These are phyloP conservation scores for Wickerhamomyces ciferrii DNA, from an alignment of 805 yeast genomes.

Conservation along the genomic window DNA sequence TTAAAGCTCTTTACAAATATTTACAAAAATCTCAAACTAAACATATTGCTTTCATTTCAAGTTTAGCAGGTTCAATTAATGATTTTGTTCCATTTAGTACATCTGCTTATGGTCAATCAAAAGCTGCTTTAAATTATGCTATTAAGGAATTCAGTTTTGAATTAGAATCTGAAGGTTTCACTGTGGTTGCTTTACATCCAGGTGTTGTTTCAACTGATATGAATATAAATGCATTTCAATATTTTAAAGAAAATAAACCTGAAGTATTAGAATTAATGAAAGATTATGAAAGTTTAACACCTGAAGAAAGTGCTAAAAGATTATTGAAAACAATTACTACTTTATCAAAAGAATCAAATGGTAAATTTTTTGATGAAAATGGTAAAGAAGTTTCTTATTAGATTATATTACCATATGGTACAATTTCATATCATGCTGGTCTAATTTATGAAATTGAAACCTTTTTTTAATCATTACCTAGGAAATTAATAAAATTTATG, in stretches of 20 bases:
- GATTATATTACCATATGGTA: no score
- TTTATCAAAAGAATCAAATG: constrained; percentile 17
- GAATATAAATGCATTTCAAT: constrained; percentile 8
- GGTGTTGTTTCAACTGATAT: constrained; percentile 30
- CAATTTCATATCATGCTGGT: no score
- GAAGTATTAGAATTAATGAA: neutral
- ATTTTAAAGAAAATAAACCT: constrained; percentile 1
- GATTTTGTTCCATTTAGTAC: constrained; percentile 7
- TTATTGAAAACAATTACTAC: constrained; percentile 9
- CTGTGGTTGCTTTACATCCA: constrained; percentile 29
- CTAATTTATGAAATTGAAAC: no score
- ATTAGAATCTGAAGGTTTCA: constrained; percentile 17
- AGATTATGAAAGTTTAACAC: constrained; percentile 5
- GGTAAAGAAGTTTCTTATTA: constrained; percentile 4
- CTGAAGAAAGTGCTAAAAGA: constrained; percentile 17
- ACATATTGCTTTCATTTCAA: constrained; percentile 22
- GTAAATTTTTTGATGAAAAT: constrained; percentile 18
- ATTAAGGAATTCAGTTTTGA: constrained; percentile 21
- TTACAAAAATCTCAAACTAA: constrained; percentile 12
- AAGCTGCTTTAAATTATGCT: constrained; percentile 30
- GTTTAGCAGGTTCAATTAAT: constrained; percentile 19
- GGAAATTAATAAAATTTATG: no score
- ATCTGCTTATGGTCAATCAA: constrained; percentile 28
- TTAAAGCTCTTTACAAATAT: constrained; percentile 15
- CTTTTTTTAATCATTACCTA: no score